phyloP scores from a whole-genome alignment of 768 basidiomycete genomes.

The Tulasnella sp. region DNA sequence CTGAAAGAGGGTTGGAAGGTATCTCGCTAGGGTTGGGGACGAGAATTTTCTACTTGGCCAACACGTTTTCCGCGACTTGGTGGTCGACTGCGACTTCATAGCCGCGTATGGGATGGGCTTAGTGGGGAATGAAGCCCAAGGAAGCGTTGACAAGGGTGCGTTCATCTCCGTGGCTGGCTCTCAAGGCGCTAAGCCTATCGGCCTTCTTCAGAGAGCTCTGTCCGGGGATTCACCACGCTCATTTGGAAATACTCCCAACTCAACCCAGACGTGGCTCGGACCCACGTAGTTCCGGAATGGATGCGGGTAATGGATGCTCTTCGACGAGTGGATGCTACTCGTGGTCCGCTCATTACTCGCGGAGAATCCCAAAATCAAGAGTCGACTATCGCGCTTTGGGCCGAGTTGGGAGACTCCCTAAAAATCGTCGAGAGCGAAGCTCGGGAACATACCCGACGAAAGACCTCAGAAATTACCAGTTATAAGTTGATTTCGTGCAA shows the following conservation, averaged over 20 bases:
- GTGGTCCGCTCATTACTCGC: neutral
- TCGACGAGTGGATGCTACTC: neutral
- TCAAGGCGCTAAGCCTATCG: neutral
- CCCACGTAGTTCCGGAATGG: neutral
- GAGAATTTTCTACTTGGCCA: neutral
- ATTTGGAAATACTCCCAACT: neutral
- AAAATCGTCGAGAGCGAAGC: neutral
- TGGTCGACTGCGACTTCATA: constrained; percentile 5
- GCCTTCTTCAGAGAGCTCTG: neutral
- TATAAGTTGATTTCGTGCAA: neutral
- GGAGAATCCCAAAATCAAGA: neutral
- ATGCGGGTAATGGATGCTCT: neutral
- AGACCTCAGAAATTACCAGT: neutral
- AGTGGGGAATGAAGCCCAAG: neutral
- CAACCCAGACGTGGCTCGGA: neutral
- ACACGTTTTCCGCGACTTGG: neutral
- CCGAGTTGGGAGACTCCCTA: neutral
- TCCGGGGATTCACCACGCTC: neutral
- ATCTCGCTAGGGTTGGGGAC: neutral
- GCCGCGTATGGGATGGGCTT: neutral
- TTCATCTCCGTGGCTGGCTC: neutral
- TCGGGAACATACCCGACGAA: neutral
- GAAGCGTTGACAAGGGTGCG: neutral
- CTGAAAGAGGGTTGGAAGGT: neutral
- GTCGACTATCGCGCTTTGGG: neutral